Base-by-base conservation (phyloP, 495 filamentous ascomycete genomes). In the Podospora fimiseda region DNA sequence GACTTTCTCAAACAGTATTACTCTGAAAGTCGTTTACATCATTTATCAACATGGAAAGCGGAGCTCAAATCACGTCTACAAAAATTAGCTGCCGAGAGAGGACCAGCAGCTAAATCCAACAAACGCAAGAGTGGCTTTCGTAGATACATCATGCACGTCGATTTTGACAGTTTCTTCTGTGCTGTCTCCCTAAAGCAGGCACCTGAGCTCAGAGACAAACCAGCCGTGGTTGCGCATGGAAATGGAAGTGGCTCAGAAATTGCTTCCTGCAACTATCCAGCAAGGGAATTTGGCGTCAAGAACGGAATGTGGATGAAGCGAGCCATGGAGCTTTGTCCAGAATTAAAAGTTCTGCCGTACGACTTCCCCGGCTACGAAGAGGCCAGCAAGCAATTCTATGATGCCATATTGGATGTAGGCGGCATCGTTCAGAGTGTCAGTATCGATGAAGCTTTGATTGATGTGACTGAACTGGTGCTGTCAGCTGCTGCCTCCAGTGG, bases 281-380 rank as follows among this genome's bases (percentile, higher is more conserved):
- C 94, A 2, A 82, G 93, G 19, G 77, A 80, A 18, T 90, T 80
- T 59, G 93, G 91, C 0, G 75, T 97, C 47, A 95, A 89, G 64
- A 97, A 97, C 56, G 93, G 94, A 8, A 96, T 96, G 94, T 98
- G 93, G 93, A 95, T 98, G 90, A 91, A 90, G 61, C 74, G 79
- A 23, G 93, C 94, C 2, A 74, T 84, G 56, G 82, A 91, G 54
- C 70, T 90, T 11, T 98, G 91, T 67, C 86, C 90, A 0, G 81
- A 90, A 16, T 76, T 98, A 23, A 87, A 90, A 55, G 80, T 94
- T 4, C 63, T 98, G 30, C 87, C 89, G 0, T 98, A 98, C 58
- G 92, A 98, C 60, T 97, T 96, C 60, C 85, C 85, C 5, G 90
- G 81, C 0, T 98, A 98, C 57, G 94, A 97, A 70, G 88, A 91